These are phyloP conservation scores for Cicer pinnatifidum DNA, from an alignment of 306 rosid species.

Conservation along the genomic window DNA sequence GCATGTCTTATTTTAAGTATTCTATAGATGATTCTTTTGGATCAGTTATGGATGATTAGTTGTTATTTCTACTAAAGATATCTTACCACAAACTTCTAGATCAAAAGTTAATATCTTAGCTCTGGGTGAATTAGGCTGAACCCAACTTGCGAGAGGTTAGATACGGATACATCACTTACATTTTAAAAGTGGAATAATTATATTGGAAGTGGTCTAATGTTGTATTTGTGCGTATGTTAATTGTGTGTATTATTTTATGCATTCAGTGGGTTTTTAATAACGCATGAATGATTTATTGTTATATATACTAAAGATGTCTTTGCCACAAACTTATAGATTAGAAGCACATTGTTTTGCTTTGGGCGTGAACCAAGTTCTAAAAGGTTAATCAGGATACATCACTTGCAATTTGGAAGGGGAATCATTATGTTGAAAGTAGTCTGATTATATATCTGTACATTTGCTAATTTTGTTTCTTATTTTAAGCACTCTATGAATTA, in stretches of 20 bases:
- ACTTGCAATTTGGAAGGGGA: not conserved
- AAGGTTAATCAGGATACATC: slow-evolving; percentile 6
- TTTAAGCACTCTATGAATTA: not conserved
- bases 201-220: not conserved
- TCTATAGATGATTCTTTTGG: not conserved
- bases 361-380: not conserved
- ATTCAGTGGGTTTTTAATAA: not conserved
- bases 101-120: not conserved
- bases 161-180: not conserved
- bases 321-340: not conserved
- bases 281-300: not conserved
- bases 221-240: not conserved
- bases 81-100: not conserved
- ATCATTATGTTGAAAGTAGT: slow-evolving; percentile 18
- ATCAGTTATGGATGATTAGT: not conserved
- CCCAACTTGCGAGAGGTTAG: not conserved
- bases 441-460: not conserved
- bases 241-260: not conserved
- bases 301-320: not conserved
- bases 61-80: not conserved
- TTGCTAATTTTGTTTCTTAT: not conserved
- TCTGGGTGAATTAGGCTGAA: not conserved
- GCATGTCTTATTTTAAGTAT: not conserved
- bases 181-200: not conserved
- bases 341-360: not conserved